A percentile compares a stretch with the other conserved stretches of the same genome.
Evolutionary conservation across 441 rosid species (phyloP).

Genomic region (Euphorbia schlechtendalii): DNA sequence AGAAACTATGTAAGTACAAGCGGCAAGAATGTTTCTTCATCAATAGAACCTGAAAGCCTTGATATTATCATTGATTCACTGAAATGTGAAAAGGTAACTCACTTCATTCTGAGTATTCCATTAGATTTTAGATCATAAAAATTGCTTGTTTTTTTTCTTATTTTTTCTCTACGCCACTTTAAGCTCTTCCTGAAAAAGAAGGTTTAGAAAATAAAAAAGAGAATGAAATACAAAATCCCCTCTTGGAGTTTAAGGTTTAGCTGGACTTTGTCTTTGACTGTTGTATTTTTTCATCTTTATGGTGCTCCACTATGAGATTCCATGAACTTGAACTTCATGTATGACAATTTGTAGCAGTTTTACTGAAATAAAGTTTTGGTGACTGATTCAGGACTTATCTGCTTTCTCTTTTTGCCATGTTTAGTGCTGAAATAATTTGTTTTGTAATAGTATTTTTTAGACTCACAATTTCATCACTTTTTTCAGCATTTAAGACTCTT

Average conservation of each 20-base stretch:
- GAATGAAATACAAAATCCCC: background rate
- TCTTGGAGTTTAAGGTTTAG: background rate
- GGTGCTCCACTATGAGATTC: background rate
- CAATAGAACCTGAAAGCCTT: slow-evolving; percentile 64
- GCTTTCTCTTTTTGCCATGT: slow-evolving; percentile 7
- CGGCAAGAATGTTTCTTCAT: slow-evolving; percentile 64
- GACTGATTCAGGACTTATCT: background rate
- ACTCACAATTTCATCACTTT: slow-evolving; percentile 5
- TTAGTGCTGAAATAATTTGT: slow-evolving; percentile 1
- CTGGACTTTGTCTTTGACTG: background rate
- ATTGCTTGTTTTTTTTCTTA: no score
- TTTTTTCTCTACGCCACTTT: background rate
- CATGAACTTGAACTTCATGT: background rate
- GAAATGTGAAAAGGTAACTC: slow-evolving; percentile 77
- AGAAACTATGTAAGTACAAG: slow-evolving; percentile 67
- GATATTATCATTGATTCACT: slow-evolving; percentile 52
- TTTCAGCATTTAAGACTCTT: slow-evolving; percentile 73
- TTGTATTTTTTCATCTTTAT: background rate
- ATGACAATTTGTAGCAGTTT: background rate
- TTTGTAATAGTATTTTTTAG: slow-evolving; percentile 15
- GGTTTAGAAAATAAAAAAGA: background rate
- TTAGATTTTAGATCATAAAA: background rate
- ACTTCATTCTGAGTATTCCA: background rate
- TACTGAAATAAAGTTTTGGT: background rate
- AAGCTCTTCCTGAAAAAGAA: background rate